Percentiles rank a stretch among this genome's conserved stretches.
These are phyloP conservation scores for Colletotrichum limetticola DNA, from an alignment of 2,329 filamentous ascomycete genomes.

Conservation along the genomic window DNA sequence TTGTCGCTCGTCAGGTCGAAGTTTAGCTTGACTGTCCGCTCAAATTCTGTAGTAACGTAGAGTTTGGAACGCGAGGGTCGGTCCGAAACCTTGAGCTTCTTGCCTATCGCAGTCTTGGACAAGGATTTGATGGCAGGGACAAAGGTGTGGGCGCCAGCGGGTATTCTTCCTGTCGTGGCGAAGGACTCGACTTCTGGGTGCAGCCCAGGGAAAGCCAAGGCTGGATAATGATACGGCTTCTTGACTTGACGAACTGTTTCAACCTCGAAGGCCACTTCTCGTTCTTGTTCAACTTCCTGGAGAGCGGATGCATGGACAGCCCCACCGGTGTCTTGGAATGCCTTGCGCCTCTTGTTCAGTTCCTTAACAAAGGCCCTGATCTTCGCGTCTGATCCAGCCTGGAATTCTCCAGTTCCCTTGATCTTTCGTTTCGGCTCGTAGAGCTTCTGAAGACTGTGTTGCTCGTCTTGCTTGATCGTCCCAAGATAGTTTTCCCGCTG, in stretches of 20 bases:
- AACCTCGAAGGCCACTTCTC: slow-evolving; percentile 68
- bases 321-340: slow-evolving; percentile 49
- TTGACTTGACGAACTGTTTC: slow-evolving; percentile 67
- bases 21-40: slow-evolving; percentile 51
- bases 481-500: slow-evolving; percentile 48
- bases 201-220: slow-evolving; percentile 57
- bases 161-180: slow-evolving; percentile 54
- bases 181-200: slow-evolving; percentile 59
- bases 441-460: slow-evolving; percentile 66
- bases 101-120: slow-evolving; percentile 45
- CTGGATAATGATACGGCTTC: slow-evolving; percentile 51
- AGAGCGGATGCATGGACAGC: slow-evolving; percentile 61
- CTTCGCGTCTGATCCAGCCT: slow-evolving; percentile 26
- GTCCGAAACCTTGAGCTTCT: slow-evolving; percentile 43
- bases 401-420: slow-evolving; percentile 37
- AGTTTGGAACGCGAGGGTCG: slow-evolving; percentile 39
- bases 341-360: slow-evolving; percentile 42
- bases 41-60: slow-evolving; percentile 59
- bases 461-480: slow-evolving; percentile 61
- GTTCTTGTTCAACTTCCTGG: slow-evolving; percentile 69
- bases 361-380: slow-evolving; percentile 45
- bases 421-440: slow-evolving; percentile 54
- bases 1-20: slow-evolving; percentile 44
- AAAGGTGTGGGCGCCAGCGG: slow-evolving; percentile 48
- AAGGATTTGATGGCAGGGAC: slow-evolving; percentile 55